Evolutionary conservation across 306 rosid genomes (phyloP), one percentile per base, ranked within the genome.

Genomic region (Castanea crenata): DNA sequence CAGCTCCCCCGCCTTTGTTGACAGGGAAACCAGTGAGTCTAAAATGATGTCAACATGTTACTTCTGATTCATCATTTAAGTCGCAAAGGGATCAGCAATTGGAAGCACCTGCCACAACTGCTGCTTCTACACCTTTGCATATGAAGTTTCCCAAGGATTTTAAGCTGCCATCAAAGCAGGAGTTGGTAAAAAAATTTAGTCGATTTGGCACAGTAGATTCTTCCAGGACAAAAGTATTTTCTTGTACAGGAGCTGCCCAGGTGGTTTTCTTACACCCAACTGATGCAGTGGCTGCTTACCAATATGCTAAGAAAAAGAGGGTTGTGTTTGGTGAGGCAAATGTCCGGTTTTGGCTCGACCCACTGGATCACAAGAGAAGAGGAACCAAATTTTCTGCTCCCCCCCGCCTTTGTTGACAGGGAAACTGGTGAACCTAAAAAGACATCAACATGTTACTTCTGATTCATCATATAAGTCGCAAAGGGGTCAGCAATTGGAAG

Each of bases 71-170:
- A 27, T 72, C 44, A 44, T 62, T 73, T 35, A 81, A 79, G 70
- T 76, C 82, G 21, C 64, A 81, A 79, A 80, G 20, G 55, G 62
- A 67, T 46, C 41, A 35, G 18, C 73, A 20, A 51, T 70, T 74
- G 75, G 56, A 65, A 72, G 12, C 75, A 27, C 74, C 34, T 57
- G 77, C 32, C 61, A 74, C 85, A 19, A 2, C 18, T 63, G 7
- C 74, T 69, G 49, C 52, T 79, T 56, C 51, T 74, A 77, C 57
- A 74, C 69, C 69, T 51, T 21, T 87, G 75, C 13, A 55, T 74
- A 79, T 87, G 75, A 84, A 84, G 76, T 87, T 87, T 61, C 86
- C 86, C 15, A 85, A 65, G 75, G 62, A 74, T 74, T 77, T 77
- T 72, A 58, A 85, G 55, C 64, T 82, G 57, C 90, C 90, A 27